A percentile compares a stretch with the other conserved stretches of the same genome.
Conservation (phyloP, 108 stramenopile species). For the Parietichytrium sp. region DNA sequence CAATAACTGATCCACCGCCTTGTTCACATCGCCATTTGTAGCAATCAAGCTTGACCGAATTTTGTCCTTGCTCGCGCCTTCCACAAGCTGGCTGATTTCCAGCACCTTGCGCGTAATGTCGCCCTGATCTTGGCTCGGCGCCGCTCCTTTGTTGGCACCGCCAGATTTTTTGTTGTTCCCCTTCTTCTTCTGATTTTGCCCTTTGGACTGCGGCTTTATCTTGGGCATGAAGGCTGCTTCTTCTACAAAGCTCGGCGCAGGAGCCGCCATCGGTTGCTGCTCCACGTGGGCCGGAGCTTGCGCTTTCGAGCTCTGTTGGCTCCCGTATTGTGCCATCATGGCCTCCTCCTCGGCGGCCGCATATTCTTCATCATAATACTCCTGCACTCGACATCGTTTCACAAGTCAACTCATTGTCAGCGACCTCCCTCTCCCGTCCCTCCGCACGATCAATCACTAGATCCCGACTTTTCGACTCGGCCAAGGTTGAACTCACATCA, state of each 20-base stretch:
- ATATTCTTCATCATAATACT: conserved; percentile 33
- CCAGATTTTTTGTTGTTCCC: conserved; percentile 54
- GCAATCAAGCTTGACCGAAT: not conserved
- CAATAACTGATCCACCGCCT: not conserved
- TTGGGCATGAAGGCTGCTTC: not conserved
- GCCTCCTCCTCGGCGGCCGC: conserved; percentile 13
- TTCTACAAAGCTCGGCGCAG: conserved; percentile 76
- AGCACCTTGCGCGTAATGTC: not conserved
- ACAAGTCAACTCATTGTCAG: not conserved
- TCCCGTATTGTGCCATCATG: not conserved
- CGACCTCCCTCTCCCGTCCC: not conserved
- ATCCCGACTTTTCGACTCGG: not conserved
- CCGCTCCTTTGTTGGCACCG: not conserved
- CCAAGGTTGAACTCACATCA: not conserved
- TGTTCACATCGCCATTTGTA: not conserved
- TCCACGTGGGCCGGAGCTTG: conserved; percentile 63
- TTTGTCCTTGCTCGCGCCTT: not conserved
- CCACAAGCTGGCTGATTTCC: not conserved
- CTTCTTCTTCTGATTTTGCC: conserved; percentile 80
- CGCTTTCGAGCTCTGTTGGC: not conserved
- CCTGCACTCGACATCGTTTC: not conserved
- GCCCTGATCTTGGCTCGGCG: not conserved
- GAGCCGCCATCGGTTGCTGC: conserved; percentile 78
- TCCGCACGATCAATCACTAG: not conserved
- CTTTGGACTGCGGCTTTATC: not conserved